These are phyloP conservation scores for Rhodosporidiobolus sp. DNA, from an alignment of 768 basidiomycete species.

Conservation along the genomic window DNA sequence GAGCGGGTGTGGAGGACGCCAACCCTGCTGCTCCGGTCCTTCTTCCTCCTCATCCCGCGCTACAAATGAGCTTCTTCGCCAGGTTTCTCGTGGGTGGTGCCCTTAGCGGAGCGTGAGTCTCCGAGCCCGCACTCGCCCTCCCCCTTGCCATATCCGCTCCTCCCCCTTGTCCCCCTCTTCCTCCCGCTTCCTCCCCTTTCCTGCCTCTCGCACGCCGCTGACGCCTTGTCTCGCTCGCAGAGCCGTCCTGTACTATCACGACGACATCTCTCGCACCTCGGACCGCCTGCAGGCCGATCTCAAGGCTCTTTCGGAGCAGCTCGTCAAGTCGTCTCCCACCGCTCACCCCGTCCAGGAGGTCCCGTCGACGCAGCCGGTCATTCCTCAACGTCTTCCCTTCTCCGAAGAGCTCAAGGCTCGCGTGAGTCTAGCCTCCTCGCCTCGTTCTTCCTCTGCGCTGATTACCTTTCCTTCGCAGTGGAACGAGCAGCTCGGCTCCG, in stretches of 20 bases:
- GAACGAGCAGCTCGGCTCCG: slow-evolving; percentile 28
- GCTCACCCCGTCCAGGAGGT: neutral
- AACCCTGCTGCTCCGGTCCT: too few relatives aligned
- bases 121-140: neutral
- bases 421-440: slow-evolving; percentile 7
- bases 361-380: neutral
- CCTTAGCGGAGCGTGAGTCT: slow-evolving; percentile 17
- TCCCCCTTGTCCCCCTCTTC: neutral
- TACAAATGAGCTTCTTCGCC: slow-evolving; percentile 13
- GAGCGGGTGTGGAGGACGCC: too few relatives aligned
- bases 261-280: slow-evolving; percentile 16
- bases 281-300: slow-evolving; percentile 4
- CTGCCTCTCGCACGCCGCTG: neutral
- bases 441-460: neutral
- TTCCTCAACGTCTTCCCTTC: slow-evolving; percentile 24
- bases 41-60: neutral
- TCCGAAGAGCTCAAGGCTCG: slow-evolving; percentile 30
- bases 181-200: neutral
- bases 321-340: slow-evolving; percentile 2
- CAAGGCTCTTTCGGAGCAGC: neutral
- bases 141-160: too few relatives aligned
- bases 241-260: slow-evolving; percentile 19
- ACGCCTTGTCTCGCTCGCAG: neutral
- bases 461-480: slow-evolving; percentile 3
- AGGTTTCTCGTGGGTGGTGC: slow-evolving; percentile 20